Base-by-base conservation (phyloP, 495 filamentous ascomycete species). In the Neohortaea acidophila region DNA sequence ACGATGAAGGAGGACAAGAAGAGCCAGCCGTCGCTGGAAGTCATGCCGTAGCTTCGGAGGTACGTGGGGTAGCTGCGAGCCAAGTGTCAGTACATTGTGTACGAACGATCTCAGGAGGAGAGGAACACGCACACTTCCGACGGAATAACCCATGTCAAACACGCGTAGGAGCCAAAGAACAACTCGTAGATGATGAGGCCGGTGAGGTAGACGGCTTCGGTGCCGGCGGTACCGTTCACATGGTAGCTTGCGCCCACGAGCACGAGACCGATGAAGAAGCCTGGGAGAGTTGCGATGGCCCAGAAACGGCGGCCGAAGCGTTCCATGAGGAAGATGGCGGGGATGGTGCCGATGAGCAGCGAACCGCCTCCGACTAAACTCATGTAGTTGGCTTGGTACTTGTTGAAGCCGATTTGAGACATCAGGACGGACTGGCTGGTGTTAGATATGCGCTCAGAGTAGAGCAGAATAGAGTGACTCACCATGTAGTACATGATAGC, bases 121-220 rank as follows among this genome's bases (percentile, higher is more conserved):
- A n/a, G n/a, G n/a, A n/a, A n/a, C n/a, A n/a, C n/a, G n/a, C n/a
- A n/a, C n/a, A n/a, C n/a, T n/a, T n/a, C n/a, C n/a, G n/a, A n/a
- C 5, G 9, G 5, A 9, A 6, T 36, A 9, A 75, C 72, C 70
- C 71, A 76, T 7, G 72, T 75, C 20, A 77, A 50, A 37, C 72
- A 75, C 7, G 72, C 68, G 44, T 75, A 77, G 9, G 63, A 69
- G 23, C 72, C 72, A 39, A 75, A 75, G 63, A 77, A 77, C 33
- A 65, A 64, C 58, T 69, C 66, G 55, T 73, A 75, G 30, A 74
- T 50, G 47, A 74, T 65, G 20, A 75, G 57, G 26, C 70, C 72
- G 6, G 68, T 64, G 14, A 75, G 56, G 42, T 75, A 76, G 22
- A 67, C 34, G 13, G 66, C 69, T 43, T 67, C 55, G 0, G 64